Conservation (phyloP, 768 basidiomycete genomes). For the Boletus sp. region DNA sequence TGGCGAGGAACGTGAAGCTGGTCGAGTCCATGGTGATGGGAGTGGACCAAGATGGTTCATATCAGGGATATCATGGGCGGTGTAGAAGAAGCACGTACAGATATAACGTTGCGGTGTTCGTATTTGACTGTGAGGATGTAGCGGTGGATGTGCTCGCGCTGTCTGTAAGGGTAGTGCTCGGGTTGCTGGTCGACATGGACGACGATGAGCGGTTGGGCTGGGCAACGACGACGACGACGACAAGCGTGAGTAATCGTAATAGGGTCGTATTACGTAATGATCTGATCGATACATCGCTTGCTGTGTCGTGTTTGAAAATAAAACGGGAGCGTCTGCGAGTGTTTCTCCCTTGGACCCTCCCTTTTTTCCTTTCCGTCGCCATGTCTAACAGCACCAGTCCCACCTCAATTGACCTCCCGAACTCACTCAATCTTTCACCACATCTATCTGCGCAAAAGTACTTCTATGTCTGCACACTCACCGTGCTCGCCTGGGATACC, state of each 20-base stretch:
- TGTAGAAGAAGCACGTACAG: conserved; percentile 22
- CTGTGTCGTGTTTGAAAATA: conserved; percentile 15
- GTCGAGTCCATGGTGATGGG: conserved; percentile 15
- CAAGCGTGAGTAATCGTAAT: neutral
- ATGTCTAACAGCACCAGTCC: conserved; percentile 18
- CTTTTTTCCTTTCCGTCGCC: neutral
- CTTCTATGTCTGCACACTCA: conserved; percentile 85
- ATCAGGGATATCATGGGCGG: conserved; percentile 3
- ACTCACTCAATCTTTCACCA: conserved; percentile 68
- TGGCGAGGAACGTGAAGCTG: conserved; percentile 72
- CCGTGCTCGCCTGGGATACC: conserved; percentile 87
- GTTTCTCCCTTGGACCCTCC: neutral
- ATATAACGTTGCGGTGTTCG: conserved; percentile 27
- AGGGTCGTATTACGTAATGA: conserved; percentile 18
- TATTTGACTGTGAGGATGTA: conserved; percentile 3
- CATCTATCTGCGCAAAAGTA: conserved; percentile 86
- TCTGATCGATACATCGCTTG: conserved; percentile 19
- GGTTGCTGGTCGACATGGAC: conserved; percentile 13
- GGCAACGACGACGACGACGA: neutral
- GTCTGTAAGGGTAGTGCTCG: neutral
- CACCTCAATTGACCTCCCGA: conserved; percentile 39
- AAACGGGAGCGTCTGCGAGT: neutral
- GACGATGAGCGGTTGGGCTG: neutral
- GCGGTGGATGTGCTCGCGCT: neutral
- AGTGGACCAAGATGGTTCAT: neutral